phyloP scores from a whole-genome alignment of 768 basidiomycete genomes.

The Cytidiella melzeri region DNA sequence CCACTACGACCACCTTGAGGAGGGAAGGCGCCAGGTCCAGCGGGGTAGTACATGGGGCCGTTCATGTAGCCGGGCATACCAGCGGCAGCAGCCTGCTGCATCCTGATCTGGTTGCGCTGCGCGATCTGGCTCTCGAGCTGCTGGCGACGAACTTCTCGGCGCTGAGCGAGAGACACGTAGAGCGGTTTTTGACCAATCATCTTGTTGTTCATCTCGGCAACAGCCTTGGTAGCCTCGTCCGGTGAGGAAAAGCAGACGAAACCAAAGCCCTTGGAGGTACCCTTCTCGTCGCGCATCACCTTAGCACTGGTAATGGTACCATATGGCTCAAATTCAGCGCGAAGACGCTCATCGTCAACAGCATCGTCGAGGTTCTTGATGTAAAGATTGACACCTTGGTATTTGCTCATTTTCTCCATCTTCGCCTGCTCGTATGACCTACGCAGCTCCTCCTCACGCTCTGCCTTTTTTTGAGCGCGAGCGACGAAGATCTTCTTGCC shows the following conservation, averaged over 20 bases:
- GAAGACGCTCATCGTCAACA: constrained; percentile 94
- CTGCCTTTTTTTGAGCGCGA: constrained; percentile 96
- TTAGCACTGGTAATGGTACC: constrained; percentile 98
- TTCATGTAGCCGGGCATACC: constrained; percentile 83
- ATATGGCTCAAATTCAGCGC: constrained; percentile 93
- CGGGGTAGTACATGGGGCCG: constrained; percentile 81
- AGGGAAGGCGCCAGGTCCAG: constrained; percentile 72
- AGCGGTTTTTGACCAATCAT: constrained; percentile 98
- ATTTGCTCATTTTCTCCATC: constrained; percentile 97
- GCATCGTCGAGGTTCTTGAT: constrained; percentile 99
- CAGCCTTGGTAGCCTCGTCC: constrained; percentile 98
- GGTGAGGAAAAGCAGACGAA: constrained; percentile 99
- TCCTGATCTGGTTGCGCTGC: constrained; percentile 93
- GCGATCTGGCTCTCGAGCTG: constrained; percentile 98
- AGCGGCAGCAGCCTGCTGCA: constrained; percentile 91
- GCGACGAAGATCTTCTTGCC: constrained; percentile 92
- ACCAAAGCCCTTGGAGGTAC: constrained; percentile 91
- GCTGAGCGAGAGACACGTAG: constrained; percentile 97
- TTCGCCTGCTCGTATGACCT: constrained; percentile 91
- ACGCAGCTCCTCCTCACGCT: constrained; percentile 96
- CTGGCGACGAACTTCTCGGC: constrained; percentile 95
- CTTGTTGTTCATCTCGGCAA: constrained; percentile 99
- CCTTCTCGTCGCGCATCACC: constrained; percentile 98
- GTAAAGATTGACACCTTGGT: constrained; percentile 98
- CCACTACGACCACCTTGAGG: constrained; percentile 68